Evolutionary conservation across 139 green algal genomes (phyloP).

Genomic region (Chara braunii): DNA sequence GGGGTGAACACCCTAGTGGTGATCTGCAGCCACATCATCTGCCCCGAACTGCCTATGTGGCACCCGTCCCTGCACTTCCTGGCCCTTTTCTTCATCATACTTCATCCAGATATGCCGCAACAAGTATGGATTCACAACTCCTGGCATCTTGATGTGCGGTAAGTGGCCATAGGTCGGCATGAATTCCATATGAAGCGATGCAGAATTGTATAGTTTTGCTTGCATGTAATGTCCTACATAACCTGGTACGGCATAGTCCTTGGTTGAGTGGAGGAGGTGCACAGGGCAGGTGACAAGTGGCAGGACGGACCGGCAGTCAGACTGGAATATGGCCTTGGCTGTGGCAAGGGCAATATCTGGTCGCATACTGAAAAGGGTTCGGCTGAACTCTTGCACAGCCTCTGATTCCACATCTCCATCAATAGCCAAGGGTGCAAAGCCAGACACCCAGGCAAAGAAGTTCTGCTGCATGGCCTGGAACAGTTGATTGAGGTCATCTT

Average conservation of each 20-base stretch:
- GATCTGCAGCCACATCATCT: too few relatives aligned
- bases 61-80: too few relatives aligned
- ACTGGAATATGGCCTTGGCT: slow-evolving; percentile 28
- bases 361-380: slow-evolving; percentile 38
- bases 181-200: too few relatives aligned
- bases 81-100: neutral
- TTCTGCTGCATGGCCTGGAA: slow-evolving; percentile 34
- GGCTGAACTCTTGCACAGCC: slow-evolving; percentile 29
- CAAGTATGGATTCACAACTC: slow-evolving; percentile 10
- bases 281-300: slow-evolving; percentile 5
- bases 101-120: slow-evolving; percentile 7
- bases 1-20: too few relatives aligned
- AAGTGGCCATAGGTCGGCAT: slow-evolving; percentile 35
- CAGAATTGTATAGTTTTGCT: slow-evolving; percentile 24
- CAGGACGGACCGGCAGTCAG: neutral
- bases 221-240: slow-evolving; percentile 26
- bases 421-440: slow-evolving; percentile 28
- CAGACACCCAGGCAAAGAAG: slow-evolving; percentile 32
- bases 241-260: slow-evolving; percentile 32
- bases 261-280: slow-evolving; percentile 32
- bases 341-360: slow-evolving; percentile 31
- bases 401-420: slow-evolving; percentile 16
- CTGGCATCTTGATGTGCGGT: slow-evolving; percentile 20
- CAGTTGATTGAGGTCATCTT: slow-evolving; percentile 31
- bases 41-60: too few relatives aligned